A percentile compares a stretch with the other conserved stretches of the same genome.
phyloP scores from a whole-genome alignment of 768 basidiomycete species.

The Collybia mongolica region DNA sequence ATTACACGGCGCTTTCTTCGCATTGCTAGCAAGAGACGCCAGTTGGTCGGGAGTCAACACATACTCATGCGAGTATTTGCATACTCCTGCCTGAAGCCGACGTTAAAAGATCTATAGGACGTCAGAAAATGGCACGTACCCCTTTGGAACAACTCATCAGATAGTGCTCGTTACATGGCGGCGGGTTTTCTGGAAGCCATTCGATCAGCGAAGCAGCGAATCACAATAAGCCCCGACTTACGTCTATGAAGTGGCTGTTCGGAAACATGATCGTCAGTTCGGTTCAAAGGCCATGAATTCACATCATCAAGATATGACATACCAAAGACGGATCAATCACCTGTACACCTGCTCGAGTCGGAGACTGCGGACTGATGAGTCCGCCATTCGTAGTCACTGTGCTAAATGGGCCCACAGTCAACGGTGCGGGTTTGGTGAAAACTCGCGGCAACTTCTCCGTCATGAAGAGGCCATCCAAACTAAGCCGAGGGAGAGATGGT shows the following conservation, averaged over 20 bases:
- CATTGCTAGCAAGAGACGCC: constrained; percentile 66
- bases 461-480: constrained; percentile 51
- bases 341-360: constrained; percentile 41
- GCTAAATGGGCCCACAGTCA: constrained; percentile 42
- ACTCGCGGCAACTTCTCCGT: constrained; percentile 32
- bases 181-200: constrained; percentile 61
- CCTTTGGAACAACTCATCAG: constrained; percentile 83
- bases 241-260: constrained; percentile 75
- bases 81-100: constrained; percentile 47
- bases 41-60: constrained; percentile 70
- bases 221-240: constrained; percentile 29
- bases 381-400: constrained; percentile 54
- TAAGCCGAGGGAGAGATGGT: constrained; percentile 51
- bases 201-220: constrained; percentile 2
- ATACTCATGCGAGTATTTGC: constrained; percentile 87
- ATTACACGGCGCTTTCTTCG: constrained; percentile 86
- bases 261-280: neutral
- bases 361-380: constrained; percentile 67
- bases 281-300: constrained; percentile 7
- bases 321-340: constrained; percentile 67
- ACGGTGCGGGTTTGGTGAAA: constrained; percentile 44
- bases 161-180: constrained; percentile 85
- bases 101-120: constrained; percentile 13
- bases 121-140: constrained; percentile 32
- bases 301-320: constrained; percentile 19